A percentile compares a stretch with the other conserved stretches of the same genome.
Conservation (phyloP, 495 filamentous ascomycete genomes). For the Penicillium tannophilum region DNA sequence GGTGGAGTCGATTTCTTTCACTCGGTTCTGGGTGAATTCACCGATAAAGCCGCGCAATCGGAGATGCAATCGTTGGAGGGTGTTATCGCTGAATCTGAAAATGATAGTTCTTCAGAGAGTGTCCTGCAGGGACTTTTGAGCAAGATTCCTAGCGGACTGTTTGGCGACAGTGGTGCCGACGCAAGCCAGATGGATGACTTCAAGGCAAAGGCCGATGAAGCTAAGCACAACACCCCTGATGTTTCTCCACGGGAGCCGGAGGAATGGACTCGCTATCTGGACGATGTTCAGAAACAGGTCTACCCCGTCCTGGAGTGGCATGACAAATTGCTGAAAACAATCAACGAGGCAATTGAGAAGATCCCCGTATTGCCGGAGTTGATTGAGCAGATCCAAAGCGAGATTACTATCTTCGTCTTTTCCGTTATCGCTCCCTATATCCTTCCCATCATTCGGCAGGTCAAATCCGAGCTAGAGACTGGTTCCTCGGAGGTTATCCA, state of each 20-base stretch:
- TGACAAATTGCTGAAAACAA: constrained; percentile 77
- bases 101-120: constrained; percentile 54
- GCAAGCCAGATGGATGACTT: constrained; percentile 66
- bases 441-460: constrained; percentile 79
- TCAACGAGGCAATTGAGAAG: constrained; percentile 73
- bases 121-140: constrained; percentile 73
- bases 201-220: constrained; percentile 64
- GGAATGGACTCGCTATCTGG: constrained; percentile 67
- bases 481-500: constrained; percentile 86
- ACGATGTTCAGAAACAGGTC: constrained; percentile 69
- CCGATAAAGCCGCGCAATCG: constrained; percentile 84
- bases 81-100: constrained; percentile 63
- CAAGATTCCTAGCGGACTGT: constrained; percentile 74
- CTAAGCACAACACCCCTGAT: constrained; percentile 49
- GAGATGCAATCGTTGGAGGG: constrained; percentile 82
- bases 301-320: constrained; percentile 88
- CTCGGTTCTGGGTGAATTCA: constrained; percentile 85
- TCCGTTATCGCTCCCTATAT: constrained; percentile 82
- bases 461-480: constrained; percentile 79
- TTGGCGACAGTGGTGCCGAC: constrained; percentile 66
- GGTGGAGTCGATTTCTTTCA: constrained; percentile 87
- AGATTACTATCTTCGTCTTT: constrained; percentile 84
- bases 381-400: constrained; percentile 76
- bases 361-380: constrained; percentile 80
- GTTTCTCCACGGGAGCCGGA: constrained; percentile 75